Evolutionary conservation across 257 asterid species (phyloP).

Genomic region (Solanum corneliomulleri): DNA sequence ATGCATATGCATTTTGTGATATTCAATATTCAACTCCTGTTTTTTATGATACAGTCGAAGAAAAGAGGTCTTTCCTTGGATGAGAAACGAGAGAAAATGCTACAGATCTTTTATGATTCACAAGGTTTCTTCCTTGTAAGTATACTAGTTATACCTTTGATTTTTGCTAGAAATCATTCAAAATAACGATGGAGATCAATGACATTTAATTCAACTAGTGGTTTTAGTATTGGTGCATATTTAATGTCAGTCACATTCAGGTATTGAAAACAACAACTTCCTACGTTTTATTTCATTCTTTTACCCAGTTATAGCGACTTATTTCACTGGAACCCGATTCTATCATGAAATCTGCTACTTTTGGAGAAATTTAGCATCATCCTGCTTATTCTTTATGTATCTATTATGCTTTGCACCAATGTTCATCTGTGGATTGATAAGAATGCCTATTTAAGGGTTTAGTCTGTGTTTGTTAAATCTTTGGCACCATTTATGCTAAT

Average conservation of each 20-base stretch:
- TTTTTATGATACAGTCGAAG: constrained; percentile 48
- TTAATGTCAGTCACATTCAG: background rate
- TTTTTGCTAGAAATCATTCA: background rate
- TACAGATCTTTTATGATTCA: constrained; percentile 79
- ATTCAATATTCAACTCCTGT: constrained; percentile 1
- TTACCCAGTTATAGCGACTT: background rate
- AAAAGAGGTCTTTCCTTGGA: constrained; percentile 93
- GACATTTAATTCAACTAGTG: background rate
- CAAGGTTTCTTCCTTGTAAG: constrained; percentile 92
- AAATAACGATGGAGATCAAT: background rate
- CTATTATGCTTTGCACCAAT: background rate
- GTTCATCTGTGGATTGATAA: background rate
- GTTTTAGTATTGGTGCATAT: background rate
- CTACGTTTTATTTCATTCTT: background rate
- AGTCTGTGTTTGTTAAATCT: background rate
- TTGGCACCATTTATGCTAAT: background rate
- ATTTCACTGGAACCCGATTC: background rate
- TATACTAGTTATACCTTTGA: constrained; percentile 25
- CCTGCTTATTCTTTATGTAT: background rate
- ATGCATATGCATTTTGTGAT: background rate
- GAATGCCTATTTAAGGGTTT: background rate
- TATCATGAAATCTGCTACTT: background rate
- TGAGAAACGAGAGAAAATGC: constrained; percentile 92
- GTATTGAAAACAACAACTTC: background rate
- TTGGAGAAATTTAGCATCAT: background rate